Evolutionary conservation across 2,329 filamentous ascomycete species (phyloP).

Genomic region (Sporothrix luriei): DNA sequence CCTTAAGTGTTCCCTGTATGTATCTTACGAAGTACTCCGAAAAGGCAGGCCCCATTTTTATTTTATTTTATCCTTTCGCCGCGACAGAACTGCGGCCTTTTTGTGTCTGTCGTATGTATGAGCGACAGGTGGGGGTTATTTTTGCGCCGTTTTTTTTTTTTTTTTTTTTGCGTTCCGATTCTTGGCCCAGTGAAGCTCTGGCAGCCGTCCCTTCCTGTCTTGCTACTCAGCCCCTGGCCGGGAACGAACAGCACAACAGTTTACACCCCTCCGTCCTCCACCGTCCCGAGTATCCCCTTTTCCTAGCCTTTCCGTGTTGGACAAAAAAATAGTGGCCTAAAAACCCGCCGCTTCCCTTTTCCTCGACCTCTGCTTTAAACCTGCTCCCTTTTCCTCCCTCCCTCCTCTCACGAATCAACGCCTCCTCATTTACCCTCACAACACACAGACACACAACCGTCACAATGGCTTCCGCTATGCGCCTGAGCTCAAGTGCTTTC

Average conservation of each 20-base stretch:
- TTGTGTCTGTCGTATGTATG: slow-evolving; percentile 22
- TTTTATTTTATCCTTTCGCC: slow-evolving; percentile 19
- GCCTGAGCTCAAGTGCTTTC: slow-evolving; percentile 78
- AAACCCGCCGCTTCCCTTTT: slow-evolving; percentile 35
- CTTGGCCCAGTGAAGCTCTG: background rate
- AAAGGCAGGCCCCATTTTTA: slow-evolving; percentile 21
- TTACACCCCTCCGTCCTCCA: slow-evolving; percentile 17
- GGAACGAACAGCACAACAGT: background rate
- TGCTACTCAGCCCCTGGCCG: slow-evolving; percentile 22
- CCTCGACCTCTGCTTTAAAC: slow-evolving; percentile 20
- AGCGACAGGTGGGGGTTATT: slow-evolving; percentile 5
- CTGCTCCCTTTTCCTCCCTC: background rate
- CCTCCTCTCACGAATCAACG: slow-evolving; percentile 41
- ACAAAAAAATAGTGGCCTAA: slow-evolving; percentile 30
- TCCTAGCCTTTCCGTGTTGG: slow-evolving; percentile 29
- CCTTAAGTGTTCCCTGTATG: slow-evolving; percentile 11
- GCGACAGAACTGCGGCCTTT: slow-evolving; percentile 29
- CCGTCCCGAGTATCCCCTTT: slow-evolving; percentile 28
- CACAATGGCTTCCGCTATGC: slow-evolving; percentile 81
- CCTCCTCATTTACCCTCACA: slow-evolving; percentile 4
- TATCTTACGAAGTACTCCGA: too few species aligned
- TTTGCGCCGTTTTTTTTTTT: too few species aligned
- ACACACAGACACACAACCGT: slow-evolving; percentile 22
- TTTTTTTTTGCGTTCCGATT: background rate
- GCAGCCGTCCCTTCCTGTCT: slow-evolving; percentile 3